Conservation (phyloP, 164 flowering plant genomes). For the Berberis vulgaris region DNA sequence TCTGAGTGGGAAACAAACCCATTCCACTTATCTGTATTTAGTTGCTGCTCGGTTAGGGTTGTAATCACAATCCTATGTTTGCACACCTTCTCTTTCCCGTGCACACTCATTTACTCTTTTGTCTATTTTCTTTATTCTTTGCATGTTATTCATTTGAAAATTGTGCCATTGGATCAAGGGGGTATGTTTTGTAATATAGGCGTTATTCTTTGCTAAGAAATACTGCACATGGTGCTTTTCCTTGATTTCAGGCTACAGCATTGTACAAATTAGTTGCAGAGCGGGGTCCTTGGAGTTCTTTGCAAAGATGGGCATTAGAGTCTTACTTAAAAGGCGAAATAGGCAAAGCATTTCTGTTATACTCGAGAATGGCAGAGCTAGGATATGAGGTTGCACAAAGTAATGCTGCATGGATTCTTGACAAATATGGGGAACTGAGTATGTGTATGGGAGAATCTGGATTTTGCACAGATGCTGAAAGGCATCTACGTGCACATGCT, state of each 20-base stretch:
- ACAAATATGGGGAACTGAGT: conserved; percentile 80
- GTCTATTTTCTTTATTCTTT: no score
- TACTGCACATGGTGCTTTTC: neutral
- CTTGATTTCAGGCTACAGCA: conserved; percentile 61
- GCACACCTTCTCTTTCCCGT: no score
- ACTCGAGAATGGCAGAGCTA: conserved; percentile 94
- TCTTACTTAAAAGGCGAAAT: conserved; percentile 91
- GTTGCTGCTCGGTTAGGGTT: no score
- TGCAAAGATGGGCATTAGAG: conserved; percentile 95
- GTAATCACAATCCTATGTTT: no score
- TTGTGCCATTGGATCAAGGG: no score
- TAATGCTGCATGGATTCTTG: conserved; percentile 99
- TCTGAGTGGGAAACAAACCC: no score
- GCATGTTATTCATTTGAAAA: no score
- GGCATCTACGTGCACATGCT: conserved; percentile 83
- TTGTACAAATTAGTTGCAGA: conserved; percentile 95
- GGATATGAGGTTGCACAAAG: conserved; percentile 98
- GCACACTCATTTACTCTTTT: no score
- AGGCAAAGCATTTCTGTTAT: conserved; percentile 81
- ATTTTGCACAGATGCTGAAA: conserved; percentile 75
- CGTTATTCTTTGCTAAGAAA: no score
- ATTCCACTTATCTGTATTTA: no score
- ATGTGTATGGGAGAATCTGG: conserved; percentile 96
- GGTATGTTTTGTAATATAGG: no score
- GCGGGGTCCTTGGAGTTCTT: conserved; percentile 97